phyloP scores from a whole-genome alignment of 2,329 filamentous ascomycete genomes.

The Trichoderma pleuroti region DNA sequence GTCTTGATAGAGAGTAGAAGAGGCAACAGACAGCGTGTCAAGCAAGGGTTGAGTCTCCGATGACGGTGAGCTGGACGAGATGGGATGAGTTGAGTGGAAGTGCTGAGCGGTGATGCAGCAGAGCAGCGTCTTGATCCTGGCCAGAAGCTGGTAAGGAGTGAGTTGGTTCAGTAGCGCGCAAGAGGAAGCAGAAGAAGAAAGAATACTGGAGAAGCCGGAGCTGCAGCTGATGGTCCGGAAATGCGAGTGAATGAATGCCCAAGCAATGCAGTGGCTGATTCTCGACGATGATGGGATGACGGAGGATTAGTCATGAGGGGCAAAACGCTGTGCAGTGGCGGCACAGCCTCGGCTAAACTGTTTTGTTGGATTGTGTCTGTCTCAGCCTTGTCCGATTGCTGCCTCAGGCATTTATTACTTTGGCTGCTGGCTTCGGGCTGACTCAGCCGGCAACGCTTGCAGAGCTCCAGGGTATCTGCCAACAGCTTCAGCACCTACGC shows the following conservation, averaged over 20 bases:
- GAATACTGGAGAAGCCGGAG: not conserved
- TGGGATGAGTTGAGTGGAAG: not conserved
- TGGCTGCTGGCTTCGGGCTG: not conserved
- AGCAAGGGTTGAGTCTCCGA: not conserved
- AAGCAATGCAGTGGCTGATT: not conserved
- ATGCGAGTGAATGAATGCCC: not conserved
- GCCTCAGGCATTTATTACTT: slow-evolving; percentile 27
- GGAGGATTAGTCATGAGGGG: slow-evolving; percentile 17
- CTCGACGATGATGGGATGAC: not conserved
- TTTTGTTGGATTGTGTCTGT: not conserved
- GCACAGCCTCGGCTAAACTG: not conserved
- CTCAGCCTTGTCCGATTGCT: slow-evolving; percentile 8
- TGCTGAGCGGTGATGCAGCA: not conserved
- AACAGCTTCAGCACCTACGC: slow-evolving; percentile 26
- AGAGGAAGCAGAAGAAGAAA: not conserved
- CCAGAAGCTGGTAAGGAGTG: too few species aligned
- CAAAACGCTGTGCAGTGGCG: not conserved
- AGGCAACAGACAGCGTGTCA: not conserved
- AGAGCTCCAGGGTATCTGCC: slow-evolving; percentile 18
- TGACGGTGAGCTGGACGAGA: not conserved
- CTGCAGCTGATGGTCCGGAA: not conserved
- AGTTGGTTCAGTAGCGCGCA: too few species aligned
- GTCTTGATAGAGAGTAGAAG: not conserved
- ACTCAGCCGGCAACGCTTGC: not conserved
- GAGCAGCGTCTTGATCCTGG: not conserved